phyloP scores from a whole-genome alignment of 805 yeast genomes.

The Komagataella pseudopastoris region DNA sequence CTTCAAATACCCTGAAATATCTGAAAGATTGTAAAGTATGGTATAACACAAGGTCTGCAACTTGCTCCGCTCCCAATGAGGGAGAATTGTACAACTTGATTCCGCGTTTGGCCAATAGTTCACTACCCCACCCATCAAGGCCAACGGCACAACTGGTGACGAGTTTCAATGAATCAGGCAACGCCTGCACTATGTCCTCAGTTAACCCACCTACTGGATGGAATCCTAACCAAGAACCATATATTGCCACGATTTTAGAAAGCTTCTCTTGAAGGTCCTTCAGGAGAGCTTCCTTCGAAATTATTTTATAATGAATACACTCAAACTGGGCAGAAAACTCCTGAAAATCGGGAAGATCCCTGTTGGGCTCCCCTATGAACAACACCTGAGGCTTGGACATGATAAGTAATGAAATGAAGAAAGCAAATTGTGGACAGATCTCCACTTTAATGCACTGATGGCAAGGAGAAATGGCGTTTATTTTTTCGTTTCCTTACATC shows the following conservation, averaged over 20 bases:
- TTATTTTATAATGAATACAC: constrained; percentile 23
- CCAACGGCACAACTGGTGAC: constrained; percentile 46
- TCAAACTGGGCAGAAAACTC: constrained; percentile 26
- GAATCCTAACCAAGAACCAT: constrained; percentile 40
- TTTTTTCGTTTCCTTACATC: not conserved
- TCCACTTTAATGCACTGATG: not conserved
- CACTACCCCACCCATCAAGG: constrained; percentile 23
- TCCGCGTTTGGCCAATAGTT: constrained; percentile 21
- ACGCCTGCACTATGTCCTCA: constrained; percentile 22
- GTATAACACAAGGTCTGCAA: constrained; percentile 57
- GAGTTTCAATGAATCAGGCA: constrained; percentile 29
- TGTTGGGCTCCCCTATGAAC: constrained; percentile 37
- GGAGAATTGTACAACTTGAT: constrained; percentile 52
- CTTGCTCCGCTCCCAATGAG: constrained; percentile 46
- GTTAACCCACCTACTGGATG: constrained; percentile 28
- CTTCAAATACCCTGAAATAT: constrained; percentile 33
- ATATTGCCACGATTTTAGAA: constrained; percentile 29
- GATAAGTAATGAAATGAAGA: not conserved
- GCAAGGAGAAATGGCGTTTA: not conserved
- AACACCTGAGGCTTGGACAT: constrained; percentile 23
- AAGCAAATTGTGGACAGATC: not conserved
- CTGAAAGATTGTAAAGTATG: constrained; percentile 49
- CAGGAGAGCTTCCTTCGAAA: constrained; percentile 25
- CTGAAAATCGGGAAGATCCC: constrained; percentile 29
- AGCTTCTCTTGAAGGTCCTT: constrained; percentile 23